A percentile compares a stretch with the other conserved stretches of the same genome.
phyloP scores from a whole-genome alignment of 495 filamentous ascomycete species.

The Podospora pseudocomata region DNA sequence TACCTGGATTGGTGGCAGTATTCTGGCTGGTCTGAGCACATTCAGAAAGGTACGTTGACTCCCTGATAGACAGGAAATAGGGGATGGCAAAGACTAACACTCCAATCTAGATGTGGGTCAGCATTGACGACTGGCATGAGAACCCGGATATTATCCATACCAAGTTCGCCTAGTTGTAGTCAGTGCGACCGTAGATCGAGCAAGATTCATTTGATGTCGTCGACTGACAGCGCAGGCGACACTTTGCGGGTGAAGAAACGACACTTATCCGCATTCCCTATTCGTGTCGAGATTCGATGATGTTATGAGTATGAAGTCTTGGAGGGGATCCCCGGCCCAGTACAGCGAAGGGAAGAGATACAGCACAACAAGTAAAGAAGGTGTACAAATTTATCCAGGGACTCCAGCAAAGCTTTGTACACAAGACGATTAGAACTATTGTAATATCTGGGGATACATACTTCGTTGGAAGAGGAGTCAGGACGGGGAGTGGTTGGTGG shows the following conservation, averaged over 20 bases:
- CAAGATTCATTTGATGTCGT: not conserved
- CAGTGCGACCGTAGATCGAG: not conserved
- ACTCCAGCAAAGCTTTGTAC: not conserved
- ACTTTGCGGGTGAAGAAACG: not conserved
- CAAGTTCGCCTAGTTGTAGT: conserved; percentile 69
- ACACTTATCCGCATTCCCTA: not conserved
- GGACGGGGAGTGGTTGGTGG: not conserved
- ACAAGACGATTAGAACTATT: not conserved
- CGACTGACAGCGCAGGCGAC: not conserved
- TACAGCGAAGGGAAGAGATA: not conserved
- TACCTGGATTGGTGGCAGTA: conserved; percentile 98
- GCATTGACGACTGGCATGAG: conserved; percentile 98
- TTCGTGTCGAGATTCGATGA: not conserved
- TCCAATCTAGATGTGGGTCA: conserved; percentile 88
- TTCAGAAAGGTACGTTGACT: conserved; percentile 80
- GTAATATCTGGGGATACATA: conserved; percentile 2
- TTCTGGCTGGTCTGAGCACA: conserved; percentile 92
- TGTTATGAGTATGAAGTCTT: not conserved
- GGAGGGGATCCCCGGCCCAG: not conserved
- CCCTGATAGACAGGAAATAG: not conserved
- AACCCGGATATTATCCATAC: conserved; percentile 98
- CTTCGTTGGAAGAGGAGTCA: not conserved
- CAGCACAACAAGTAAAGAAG: not conserved
- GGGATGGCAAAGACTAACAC: conserved; percentile 10
- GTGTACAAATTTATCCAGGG: not conserved